phyloP scores from a whole-genome alignment of 2,329 filamentous ascomycete species.

The Calonectria hongkongensis region DNA sequence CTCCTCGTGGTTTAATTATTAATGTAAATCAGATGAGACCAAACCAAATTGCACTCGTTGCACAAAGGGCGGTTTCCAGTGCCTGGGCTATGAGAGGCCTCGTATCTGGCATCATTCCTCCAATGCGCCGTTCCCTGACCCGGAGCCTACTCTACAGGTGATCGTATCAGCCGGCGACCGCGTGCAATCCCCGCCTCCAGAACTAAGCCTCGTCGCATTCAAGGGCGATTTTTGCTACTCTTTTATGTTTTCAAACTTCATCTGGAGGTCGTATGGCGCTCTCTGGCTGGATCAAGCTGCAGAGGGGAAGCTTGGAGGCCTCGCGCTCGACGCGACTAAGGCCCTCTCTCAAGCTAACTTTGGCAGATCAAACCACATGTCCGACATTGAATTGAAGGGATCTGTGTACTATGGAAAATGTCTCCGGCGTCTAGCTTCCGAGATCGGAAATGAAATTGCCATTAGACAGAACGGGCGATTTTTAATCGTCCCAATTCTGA shows the following conservation, averaged over 20 bases:
- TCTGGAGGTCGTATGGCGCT: slow-evolving; percentile 45
- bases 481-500: slow-evolving; percentile 36
- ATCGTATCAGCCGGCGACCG: neutral
- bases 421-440: slow-evolving; percentile 22
- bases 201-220: slow-evolving; percentile 45
- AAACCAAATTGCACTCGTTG: slow-evolving; percentile 37
- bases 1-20: neutral
- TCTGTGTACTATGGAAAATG: slow-evolving; percentile 37
- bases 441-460: slow-evolving; percentile 25
- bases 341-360: slow-evolving; percentile 40
- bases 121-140: slow-evolving; percentile 31
- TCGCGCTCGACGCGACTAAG: slow-evolving; percentile 41
- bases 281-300: slow-evolving; percentile 45
- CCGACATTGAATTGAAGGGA: slow-evolving; percentile 33
- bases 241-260: slow-evolving; percentile 48
- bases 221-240: slow-evolving; percentile 47
- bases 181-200: slow-evolving; percentile 39
- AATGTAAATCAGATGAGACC: slow-evolving; percentile 26
- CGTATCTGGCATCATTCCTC: slow-evolving; percentile 39
- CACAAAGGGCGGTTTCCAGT: slow-evolving; percentile 39
- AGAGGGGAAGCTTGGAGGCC: slow-evolving; percentile 40
- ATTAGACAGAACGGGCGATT: slow-evolving; percentile 2
- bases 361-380: slow-evolving; percentile 33
- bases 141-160: neutral
- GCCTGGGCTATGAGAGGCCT: slow-evolving; percentile 33